Base-by-base conservation (phyloP, 495 filamentous ascomycete genomes). In the Entonaema liquescens region DNA sequence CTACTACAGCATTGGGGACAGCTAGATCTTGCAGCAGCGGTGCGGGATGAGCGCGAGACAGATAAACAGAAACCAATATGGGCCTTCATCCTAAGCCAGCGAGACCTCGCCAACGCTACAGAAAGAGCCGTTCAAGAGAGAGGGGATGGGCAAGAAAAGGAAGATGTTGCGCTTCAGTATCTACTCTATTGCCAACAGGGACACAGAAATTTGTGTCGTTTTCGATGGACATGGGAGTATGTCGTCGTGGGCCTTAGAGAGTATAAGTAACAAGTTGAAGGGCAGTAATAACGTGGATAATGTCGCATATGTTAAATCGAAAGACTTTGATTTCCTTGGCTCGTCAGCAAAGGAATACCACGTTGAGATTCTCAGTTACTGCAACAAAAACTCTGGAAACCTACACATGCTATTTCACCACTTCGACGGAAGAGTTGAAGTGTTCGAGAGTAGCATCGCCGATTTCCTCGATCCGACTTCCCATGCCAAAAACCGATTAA, bases 161-260 rank as follows among this genome's bases (percentile, higher is more conserved):
- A 90, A 9, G 86, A 89, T 55, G 87, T 91, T 66, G 90, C 90
- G 12, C 79, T 98, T 42, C 89, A 94, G 72, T 93, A 97, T 79
- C 83, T 98, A 5, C 89, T 94, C 29, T 93, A 88, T 98, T 64
- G 93, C 93, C 5, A 95, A 93, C 59, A 89, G 89, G 26, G 90
- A 85, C 55, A 96, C 95, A 0, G 96, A 99, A 72, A 87, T 98
- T 2, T 94, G 93, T 70, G 84, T 98, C 15, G 89, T 95, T 2
- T 83, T 97, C 57, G 94, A 99, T 79, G 90, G 91, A 19, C 82
- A 86, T 38, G 95, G 95, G 4, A 88, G 90, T 71, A 93, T 98
- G 93, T 93, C 92, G 52, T 95, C 94, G 0, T 97, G 95, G 95
- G 96, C 93, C 1, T 76, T 99, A 60, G 94, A 98, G 77, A 93